Evolutionary conservation across 2,329 filamentous ascomycete genomes (phyloP).

Genomic region (Blumeria hordei): DNA sequence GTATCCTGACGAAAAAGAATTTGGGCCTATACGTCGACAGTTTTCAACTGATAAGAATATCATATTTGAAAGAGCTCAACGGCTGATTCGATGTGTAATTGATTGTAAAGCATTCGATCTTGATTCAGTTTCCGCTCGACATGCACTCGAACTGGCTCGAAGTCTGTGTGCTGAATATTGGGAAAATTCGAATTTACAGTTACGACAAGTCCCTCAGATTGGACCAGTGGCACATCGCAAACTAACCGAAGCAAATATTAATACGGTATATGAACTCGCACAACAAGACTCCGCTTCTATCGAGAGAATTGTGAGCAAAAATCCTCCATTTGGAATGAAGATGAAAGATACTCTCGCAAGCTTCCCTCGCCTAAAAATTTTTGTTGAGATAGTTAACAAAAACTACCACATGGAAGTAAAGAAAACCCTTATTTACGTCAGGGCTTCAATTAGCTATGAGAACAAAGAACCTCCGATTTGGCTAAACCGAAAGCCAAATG

Average conservation of each 20-base stretch:
- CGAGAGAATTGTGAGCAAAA: conserved; percentile 51
- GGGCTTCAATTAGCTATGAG: conserved; percentile 42
- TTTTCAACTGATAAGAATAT: conserved; percentile 33
- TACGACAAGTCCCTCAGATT: conserved; percentile 62
- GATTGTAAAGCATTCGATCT: conserved; percentile 36
- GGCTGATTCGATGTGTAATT: conserved; percentile 50
- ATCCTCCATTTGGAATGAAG: conserved; percentile 60
- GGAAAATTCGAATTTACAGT: conserved; percentile 60
- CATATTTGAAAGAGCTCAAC: conserved; percentile 43
- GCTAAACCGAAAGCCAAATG: conserved; percentile 35
- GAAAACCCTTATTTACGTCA: conserved; percentile 33
- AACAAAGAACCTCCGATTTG: conserved; percentile 44
- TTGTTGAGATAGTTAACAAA: conserved; percentile 15
- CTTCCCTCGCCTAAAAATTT: conserved; percentile 38
- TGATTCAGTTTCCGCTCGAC: conserved; percentile 43
- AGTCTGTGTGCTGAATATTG: conserved; percentile 47
- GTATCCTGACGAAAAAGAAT: conserved; percentile 31
- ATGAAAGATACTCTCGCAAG: conserved; percentile 36
- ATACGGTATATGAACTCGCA: conserved; percentile 45
- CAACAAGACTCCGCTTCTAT: conserved; percentile 43
- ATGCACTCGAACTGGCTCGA: conserved; percentile 53
- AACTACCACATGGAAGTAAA: conserved; percentile 15
- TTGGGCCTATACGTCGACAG: conserved; percentile 26
- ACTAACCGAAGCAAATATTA: conserved; percentile 45
- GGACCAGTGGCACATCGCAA: conserved; percentile 55